Evolutionary conservation across 495 filamentous ascomycete species (phyloP).

Genomic region (Hyaloscypha bicolor): DNA sequence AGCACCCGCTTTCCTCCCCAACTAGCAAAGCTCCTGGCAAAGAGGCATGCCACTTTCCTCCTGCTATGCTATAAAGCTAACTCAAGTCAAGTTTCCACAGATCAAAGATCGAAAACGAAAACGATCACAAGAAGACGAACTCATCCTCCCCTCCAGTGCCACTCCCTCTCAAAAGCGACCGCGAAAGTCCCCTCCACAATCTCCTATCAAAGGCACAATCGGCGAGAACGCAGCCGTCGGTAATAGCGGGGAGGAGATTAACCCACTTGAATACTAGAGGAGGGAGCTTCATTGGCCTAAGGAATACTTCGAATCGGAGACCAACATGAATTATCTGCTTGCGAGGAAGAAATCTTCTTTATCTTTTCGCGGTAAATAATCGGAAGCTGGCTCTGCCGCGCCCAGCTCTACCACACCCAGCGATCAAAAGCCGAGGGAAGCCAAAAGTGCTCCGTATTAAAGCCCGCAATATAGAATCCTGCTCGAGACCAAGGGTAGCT

Average conservation of each 20-base stretch:
- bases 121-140: background rate
- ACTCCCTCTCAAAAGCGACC: background rate
- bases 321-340: slow-evolving; percentile 31
- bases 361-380: slow-evolving; percentile 37
- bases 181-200: background rate
- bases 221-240: slow-evolving; percentile 6
- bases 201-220: background rate
- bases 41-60: background rate
- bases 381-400: slow-evolving; percentile 32
- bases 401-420: slow-evolving; percentile 39
- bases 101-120: background rate
- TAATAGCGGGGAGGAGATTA: slow-evolving; percentile 16
- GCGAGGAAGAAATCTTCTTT: slow-evolving; percentile 36
- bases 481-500: slow-evolving; percentile 44
- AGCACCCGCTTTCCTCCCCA: background rate
- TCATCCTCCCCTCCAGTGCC: too few relatives aligned
- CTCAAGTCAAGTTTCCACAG: background rate
- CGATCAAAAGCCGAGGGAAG: slow-evolving; percentile 41
- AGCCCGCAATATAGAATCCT: slow-evolving; percentile 31
- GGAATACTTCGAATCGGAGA: slow-evolving; percentile 30
- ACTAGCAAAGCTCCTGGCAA: background rate
- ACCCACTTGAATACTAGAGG: slow-evolving; percentile 34
- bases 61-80: background rate
- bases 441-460: slow-evolving; percentile 43
- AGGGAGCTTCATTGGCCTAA: slow-evolving; percentile 32